These are phyloP conservation scores for Echium plantagineum DNA, from an alignment of 257 asterid species.

Conservation along the genomic window DNA sequence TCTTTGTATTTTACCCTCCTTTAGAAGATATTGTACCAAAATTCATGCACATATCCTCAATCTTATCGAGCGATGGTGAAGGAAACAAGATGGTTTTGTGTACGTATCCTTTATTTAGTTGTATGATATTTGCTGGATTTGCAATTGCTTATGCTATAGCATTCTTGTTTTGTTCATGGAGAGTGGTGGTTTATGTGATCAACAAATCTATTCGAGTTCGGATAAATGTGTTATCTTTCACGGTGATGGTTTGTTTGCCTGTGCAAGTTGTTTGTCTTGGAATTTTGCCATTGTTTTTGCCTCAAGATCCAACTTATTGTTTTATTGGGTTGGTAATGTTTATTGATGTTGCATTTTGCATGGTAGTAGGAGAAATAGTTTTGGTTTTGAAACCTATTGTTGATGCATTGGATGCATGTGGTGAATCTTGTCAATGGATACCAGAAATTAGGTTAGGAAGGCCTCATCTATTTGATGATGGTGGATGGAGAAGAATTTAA, in stretches of 20 bases:
- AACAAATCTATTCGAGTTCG: conserved; percentile 53
- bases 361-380: conserved; percentile 44
- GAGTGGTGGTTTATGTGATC: conserved; percentile 47
- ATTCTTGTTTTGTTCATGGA: conserved; percentile 55
- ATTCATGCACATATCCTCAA: conserved; percentile 38
- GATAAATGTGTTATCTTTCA: conserved; percentile 32
- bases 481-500: too few species aligned
- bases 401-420: conserved; percentile 45
- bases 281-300: conserved; percentile 41
- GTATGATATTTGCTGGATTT: conserved; percentile 40
- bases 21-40: conserved; percentile 26
- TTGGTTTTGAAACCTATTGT: conserved; percentile 53
- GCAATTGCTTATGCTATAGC: conserved; percentile 33
- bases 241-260: conserved; percentile 52
- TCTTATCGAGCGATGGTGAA: conserved; percentile 14
- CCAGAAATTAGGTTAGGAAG: conserved; percentile 7
- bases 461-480: conserved; percentile 3
- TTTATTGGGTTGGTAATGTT: conserved; percentile 35
- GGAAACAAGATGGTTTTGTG: conserved; percentile 39
- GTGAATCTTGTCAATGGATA: conserved; percentile 11
- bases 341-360: conserved; percentile 30
- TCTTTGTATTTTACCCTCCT: conserved; percentile 38
- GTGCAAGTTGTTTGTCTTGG: conserved; percentile 45
- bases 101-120: conserved; percentile 55
- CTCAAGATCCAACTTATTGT: conserved; percentile 30